Conservation (phyloP, 371 early-diverging fungal genomes). For the Rhizopus microsporus region DNA sequence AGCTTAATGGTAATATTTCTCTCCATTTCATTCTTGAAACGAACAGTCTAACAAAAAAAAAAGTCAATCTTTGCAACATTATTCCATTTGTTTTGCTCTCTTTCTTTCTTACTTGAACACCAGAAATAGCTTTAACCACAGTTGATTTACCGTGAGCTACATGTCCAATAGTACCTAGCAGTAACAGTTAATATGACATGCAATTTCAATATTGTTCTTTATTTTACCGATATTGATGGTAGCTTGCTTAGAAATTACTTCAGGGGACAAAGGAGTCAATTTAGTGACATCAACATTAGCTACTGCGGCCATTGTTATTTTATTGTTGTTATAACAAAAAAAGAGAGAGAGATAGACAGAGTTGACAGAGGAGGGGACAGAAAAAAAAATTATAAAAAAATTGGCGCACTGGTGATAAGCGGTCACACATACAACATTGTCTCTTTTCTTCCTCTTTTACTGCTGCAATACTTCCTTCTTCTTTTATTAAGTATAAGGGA, state of each 20-base stretch:
- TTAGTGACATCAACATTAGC: conserved; percentile 48
- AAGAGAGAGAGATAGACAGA: neutral
- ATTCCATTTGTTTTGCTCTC: neutral
- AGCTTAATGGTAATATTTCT: conserved; percentile 99
- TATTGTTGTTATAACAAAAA: neutral
- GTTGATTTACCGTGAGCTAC: conserved; percentile 99
- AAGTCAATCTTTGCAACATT: neutral
- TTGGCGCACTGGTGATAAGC: conserved; percentile 4
- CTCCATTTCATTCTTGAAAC: conserved; percentile 99
- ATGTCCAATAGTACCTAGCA: conserved; percentile 98
- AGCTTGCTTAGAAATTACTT: conserved; percentile 96
- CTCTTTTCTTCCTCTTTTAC: too few species aligned
- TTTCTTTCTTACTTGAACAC: conserved; percentile 79
- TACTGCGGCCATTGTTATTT: conserved; percentile 23
- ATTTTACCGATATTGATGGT: conserved; percentile 97
- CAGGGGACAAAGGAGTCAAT: conserved; percentile 80
- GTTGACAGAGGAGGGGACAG: neutral
- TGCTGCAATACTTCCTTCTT: too few species aligned
- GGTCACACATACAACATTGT: conserved; percentile 1
- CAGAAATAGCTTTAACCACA: conserved; percentile 99
- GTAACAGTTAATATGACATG: neutral
- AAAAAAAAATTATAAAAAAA: conserved; percentile 2
- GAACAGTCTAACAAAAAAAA: conserved; percentile 77
- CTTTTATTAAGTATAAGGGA: too few species aligned
- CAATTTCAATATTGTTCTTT: neutral